Conservation (phyloP, 1,284 basidiomycete species). For the Sphaerobolus stellatus region DNA sequence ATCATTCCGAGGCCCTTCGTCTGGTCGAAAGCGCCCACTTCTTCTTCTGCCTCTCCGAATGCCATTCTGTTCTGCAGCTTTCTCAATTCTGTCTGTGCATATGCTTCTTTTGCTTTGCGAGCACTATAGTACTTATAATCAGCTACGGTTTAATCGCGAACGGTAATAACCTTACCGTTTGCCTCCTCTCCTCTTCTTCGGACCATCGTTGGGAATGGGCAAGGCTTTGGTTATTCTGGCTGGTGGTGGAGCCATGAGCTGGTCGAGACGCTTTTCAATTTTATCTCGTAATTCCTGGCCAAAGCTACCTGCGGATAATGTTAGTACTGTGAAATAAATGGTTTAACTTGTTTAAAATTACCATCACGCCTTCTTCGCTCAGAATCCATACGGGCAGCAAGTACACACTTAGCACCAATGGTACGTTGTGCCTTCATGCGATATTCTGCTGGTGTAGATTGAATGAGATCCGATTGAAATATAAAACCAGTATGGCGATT, state of each 20-base stretch:
- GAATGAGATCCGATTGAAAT: conserved; percentile 88
- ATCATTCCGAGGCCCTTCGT: conserved; percentile 98
- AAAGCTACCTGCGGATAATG: conserved; percentile 59
- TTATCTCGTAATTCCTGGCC: conserved; percentile 81
- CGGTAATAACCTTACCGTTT: conserved; percentile 64
- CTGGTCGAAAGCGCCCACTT: conserved; percentile 95
- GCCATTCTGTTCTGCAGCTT: conserved; percentile 97
- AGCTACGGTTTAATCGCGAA: background rate
- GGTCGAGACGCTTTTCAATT: conserved; percentile 88
- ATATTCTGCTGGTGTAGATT: conserved; percentile 87
- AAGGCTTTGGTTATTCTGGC: conserved; percentile 92
- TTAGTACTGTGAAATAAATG: conserved; percentile 10
- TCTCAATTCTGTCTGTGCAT: conserved; percentile 93
- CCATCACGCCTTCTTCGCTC: conserved; percentile 78
- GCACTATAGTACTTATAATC: conserved; percentile 54
- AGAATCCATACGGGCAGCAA: conserved; percentile 92
- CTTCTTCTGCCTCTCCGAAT: conserved; percentile 95
- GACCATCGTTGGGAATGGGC: conserved; percentile 94
- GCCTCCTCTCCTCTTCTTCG: conserved; percentile 93
- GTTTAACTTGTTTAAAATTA: conserved; percentile 30
- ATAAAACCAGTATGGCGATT: conserved; percentile 96
- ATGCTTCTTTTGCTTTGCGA: conserved; percentile 94
- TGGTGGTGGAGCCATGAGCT: conserved; percentile 91
- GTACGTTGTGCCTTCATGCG: conserved; percentile 91
- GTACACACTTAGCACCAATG: conserved; percentile 86